These are phyloP conservation scores for Fistulinella prunicolor DNA, from an alignment of 768 basidiomycete species.

Conservation along the genomic window DNA sequence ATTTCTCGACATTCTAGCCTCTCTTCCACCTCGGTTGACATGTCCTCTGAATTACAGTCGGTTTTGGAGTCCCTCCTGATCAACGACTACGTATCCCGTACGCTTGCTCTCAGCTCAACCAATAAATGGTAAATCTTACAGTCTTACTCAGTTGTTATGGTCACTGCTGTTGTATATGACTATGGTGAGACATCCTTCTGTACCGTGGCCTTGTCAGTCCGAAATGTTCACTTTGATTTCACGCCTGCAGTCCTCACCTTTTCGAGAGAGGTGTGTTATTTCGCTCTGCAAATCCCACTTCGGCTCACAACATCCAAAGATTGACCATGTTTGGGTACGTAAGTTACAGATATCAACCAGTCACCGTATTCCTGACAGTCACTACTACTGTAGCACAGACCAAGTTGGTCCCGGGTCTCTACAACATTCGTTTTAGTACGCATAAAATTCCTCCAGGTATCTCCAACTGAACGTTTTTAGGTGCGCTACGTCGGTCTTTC, in stretches of 20 bases:
- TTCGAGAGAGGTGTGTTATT: constrained; percentile 6
- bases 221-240: too few species aligned
- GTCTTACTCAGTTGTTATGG: constrained; percentile 2
- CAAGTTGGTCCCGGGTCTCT: constrained; percentile 17
- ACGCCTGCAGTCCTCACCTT: constrained; percentile 18
- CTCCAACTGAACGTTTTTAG: neutral
- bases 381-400: constrained; percentile 1
- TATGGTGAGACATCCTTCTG: constrained; percentile 16
- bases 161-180: constrained; percentile 12
- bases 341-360: too few species aligned
- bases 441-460: neutral
- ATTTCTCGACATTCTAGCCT: too few species aligned
- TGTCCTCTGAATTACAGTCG: constrained; percentile 1
- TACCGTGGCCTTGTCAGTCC: too few species aligned
- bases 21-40: neutral
- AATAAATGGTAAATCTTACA: neutral
- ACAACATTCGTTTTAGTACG: constrained; percentile 14
- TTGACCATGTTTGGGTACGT: constrained; percentile 15
- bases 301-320: neutral
- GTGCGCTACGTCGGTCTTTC: constrained; percentile 16
- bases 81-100: neutral
- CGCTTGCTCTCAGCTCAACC: neutral
- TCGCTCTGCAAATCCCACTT: neutral
- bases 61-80: neutral
- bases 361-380: neutral